These are phyloP conservation scores for Cladophialophora exuberans DNA, from an alignment of 2,329 filamentous ascomycete genomes.

Conservation along the genomic window DNA sequence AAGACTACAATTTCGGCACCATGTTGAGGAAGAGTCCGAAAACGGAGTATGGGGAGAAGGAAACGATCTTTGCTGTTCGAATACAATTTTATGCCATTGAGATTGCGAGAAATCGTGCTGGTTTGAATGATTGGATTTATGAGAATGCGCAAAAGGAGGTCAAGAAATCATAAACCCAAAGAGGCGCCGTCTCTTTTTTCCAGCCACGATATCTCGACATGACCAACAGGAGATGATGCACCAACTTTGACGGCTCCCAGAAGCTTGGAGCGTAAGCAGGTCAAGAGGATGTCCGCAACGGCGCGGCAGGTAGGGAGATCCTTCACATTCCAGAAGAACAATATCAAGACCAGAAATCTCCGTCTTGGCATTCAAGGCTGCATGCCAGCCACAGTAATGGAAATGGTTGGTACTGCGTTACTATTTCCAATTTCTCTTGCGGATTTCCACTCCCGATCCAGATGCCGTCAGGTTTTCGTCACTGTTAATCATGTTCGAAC, in stretches of 20 bases:
- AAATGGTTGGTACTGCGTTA: no score
- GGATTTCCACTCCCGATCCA: not conserved
- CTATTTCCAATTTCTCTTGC: no score
- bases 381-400: no score
- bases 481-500: constrained; percentile 1
- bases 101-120: constrained; percentile 76
- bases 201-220: no score
- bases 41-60: constrained; percentile 82
- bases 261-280: no score
- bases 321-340: constrained; percentile 35
- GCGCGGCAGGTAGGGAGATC: not conserved
- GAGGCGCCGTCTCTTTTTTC: not conserved
- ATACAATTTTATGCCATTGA: constrained; percentile 87
- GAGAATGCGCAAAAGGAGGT: constrained; percentile 73
- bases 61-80: constrained; percentile 83
- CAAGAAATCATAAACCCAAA: constrained; percentile 37
- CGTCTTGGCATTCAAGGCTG: constrained; percentile 6
- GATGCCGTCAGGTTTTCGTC: not conserved
- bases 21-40: constrained; percentile 80
- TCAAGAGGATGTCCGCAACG: no score
- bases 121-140: constrained; percentile 96
- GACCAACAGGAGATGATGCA: not conserved
- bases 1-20: constrained; percentile 97
- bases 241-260: not conserved
- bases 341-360: constrained; percentile 31